Percentiles rank a stretch among this genome's conserved stretches.
Evolutionary conservation across 169 alveolate species (phyloP).

Genomic region (Babesia divergens): DNA sequence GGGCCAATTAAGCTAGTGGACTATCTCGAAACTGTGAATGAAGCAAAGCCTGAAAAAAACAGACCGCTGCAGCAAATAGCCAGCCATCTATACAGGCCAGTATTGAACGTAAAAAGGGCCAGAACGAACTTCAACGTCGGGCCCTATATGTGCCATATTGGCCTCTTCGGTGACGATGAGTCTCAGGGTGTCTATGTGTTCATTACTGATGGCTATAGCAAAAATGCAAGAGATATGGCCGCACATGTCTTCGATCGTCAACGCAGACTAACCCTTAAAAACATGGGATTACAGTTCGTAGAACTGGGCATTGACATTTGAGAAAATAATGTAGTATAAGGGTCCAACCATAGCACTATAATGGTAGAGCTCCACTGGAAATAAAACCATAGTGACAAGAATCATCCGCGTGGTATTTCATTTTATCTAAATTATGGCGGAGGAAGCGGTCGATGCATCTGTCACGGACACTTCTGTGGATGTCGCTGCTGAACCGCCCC

Average conservation of each 20-base stretch:
- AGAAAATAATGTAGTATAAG: neutral
- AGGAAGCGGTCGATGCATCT: neutral
- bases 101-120: constrained; percentile 8
- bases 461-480: neutral
- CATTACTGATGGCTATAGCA: neutral
- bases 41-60: constrained; percentile 2
- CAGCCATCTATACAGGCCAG: neutral
- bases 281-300: constrained; percentile 12
- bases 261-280: neutral
- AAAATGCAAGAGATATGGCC: neutral
- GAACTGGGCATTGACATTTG: neutral
- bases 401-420: neutral
- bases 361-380: too few species aligned
- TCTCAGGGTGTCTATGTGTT: neutral
- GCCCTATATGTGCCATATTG: constrained; percentile 51
- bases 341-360: too few species aligned
- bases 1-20: neutral
- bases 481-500: neutral
- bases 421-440: neutral
- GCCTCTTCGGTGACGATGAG: neutral
- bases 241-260: neutral
- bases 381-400: neutral
- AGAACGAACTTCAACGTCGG: constrained; percentile 23
- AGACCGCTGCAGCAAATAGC: neutral
- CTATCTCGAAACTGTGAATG: constrained; percentile 2